Percentiles rank a stretch among this genome's conserved stretches.
These are phyloP conservation scores for Solanum pimpinellifolium DNA, from an alignment of 257 asterid species.

Conservation along the genomic window DNA sequence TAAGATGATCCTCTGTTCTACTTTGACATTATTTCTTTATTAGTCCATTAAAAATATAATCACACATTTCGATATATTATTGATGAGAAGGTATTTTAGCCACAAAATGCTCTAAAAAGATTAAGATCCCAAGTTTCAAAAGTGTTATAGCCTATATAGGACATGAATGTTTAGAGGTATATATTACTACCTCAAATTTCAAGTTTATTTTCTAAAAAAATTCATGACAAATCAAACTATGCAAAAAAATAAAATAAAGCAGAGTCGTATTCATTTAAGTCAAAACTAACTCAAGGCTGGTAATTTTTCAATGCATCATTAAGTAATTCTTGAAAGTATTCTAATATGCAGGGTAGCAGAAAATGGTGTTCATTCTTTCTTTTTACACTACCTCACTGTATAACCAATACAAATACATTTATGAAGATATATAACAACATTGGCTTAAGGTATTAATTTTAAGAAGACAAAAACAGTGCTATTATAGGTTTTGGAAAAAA, in stretches of 20 bases:
- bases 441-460: neutral
- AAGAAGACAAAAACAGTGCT: neutral
- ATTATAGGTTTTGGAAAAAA: neutral
- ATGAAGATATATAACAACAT: neutral
- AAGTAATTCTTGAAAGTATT: neutral
- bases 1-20: neutral
- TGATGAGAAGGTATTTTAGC: neutral
- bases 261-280: neutral
- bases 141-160: neutral
- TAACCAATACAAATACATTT: neutral
- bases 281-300: neutral
- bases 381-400: neutral
- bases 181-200: neutral
- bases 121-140: neutral
- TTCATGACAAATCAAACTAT: neutral
- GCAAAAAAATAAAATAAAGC: neutral
- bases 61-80: neutral
- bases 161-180: neutral
- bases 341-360: neutral
- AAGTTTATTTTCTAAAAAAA: no score
- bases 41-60: neutral
- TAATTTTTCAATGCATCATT: neutral
- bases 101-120: neutral
- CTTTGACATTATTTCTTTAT: neutral
- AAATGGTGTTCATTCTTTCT: neutral